A percentile compares a stretch with the other conserved stretches of the same genome.
Conservation (phyloP, 441 rosid species). For the Brassica hybrid region DNA sequence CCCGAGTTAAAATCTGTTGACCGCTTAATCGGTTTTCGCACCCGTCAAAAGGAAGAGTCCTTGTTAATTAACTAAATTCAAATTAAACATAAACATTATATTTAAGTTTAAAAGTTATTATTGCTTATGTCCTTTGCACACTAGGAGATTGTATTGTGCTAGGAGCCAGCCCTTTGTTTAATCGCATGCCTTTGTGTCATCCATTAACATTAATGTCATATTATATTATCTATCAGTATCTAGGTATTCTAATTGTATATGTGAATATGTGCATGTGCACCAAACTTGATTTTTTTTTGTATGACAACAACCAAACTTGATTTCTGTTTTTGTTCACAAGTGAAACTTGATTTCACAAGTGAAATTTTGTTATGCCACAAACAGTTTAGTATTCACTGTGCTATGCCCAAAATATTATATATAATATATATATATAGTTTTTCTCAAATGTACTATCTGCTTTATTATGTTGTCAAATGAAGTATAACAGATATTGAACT, state of each 20-base stretch:
- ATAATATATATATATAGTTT: neutral
- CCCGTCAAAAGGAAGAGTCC: conserved; percentile 61
- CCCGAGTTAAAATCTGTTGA: conserved; percentile 98
- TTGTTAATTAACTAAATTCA: conserved; percentile 22
- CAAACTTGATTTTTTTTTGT: conserved; percentile 11
- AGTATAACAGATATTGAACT: neutral
- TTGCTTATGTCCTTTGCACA: conserved; percentile 49
- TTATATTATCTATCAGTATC: conserved; percentile 14
- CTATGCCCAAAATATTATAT: neutral
- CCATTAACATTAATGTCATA: conserved; percentile 42
- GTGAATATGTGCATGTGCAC: conserved; percentile 22
- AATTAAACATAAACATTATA: conserved; percentile 22
- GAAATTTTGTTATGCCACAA: conserved; percentile 13
- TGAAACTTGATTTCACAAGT: conserved; percentile 23
- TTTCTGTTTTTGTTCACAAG: too few species aligned
- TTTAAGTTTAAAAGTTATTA: conserved; percentile 30
- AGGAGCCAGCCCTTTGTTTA: conserved; percentile 40
- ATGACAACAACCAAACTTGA: conserved; percentile 7
- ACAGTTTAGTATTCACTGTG: conserved; percentile 6
- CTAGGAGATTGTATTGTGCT: conserved; percentile 47
- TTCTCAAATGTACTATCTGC: too few species aligned
- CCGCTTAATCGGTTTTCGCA: conserved; percentile 81
- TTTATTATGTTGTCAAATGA: conserved; percentile 4
- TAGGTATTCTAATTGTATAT: conserved; percentile 12
- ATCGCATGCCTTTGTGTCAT: conserved; percentile 47